A percentile compares a stretch with the other conserved stretches of the same genome.
phyloP scores from a whole-genome alignment of 495 filamentous ascomycete genomes.

The Aspergillus taichungensis region DNA sequence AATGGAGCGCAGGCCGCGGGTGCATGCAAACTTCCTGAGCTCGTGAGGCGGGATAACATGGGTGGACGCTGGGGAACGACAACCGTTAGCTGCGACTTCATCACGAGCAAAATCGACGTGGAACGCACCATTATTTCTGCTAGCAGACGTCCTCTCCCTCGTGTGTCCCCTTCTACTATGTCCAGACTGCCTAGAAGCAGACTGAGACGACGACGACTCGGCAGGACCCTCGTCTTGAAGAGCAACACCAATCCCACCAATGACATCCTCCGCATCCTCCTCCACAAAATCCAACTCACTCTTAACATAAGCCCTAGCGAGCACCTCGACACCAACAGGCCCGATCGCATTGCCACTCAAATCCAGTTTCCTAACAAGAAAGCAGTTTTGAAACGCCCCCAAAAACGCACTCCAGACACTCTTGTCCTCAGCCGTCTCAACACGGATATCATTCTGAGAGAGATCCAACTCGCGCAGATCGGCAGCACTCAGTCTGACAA shows the following conservation, averaged over 20 bases:
- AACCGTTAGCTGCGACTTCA: background rate
- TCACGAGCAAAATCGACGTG: background rate
- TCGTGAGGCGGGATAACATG: conserved; percentile 3
- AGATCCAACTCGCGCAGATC: conserved; percentile 42
- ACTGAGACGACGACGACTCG: background rate
- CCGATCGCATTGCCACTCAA: conserved; percentile 36
- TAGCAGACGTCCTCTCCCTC: conserved; percentile 12
- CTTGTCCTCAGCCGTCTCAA: conserved; percentile 24
- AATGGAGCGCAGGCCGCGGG: conserved; percentile 37
- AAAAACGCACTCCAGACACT: conserved; percentile 37
- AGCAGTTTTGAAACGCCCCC: conserved; percentile 33
- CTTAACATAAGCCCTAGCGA: conserved; percentile 33
- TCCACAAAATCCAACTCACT: conserved; percentile 27
- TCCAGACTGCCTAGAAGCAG: too few species aligned
- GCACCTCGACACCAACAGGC: conserved; percentile 30
- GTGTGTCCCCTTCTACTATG: conserved; percentile 9
- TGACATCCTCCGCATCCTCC: conserved; percentile 10
- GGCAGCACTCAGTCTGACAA: conserved; percentile 26
- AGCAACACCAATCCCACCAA: conserved; percentile 1
- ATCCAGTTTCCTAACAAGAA: conserved; percentile 35
- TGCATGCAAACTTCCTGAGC: conserved; percentile 23
- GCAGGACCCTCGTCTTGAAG: conserved; percentile 1
- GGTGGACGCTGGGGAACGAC: background rate
- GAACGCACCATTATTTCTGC: conserved; percentile 6
- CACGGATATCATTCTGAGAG: conserved; percentile 34